A percentile compares a stretch with the other conserved stretches of the same genome.
Evolutionary conservation across 768 basidiomycete species (phyloP).

Genomic region (Melanogaster broomeanus): DNA sequence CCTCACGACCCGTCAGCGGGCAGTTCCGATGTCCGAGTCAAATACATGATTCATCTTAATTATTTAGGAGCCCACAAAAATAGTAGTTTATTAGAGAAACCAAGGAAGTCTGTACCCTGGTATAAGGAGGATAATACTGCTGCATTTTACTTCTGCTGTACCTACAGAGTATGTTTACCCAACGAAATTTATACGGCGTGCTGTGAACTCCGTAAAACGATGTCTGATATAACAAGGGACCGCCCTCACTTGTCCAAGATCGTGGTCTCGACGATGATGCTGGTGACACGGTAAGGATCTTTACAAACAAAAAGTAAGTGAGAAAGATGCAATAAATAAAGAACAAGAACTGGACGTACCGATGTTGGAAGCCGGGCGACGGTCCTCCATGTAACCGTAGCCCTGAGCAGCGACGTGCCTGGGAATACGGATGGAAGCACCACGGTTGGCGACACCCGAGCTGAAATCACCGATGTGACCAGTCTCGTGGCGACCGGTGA

Average conservation of each 20-base stretch:
- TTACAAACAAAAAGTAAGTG: slow-evolving; percentile 8
- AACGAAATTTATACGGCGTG: too few relatives aligned
- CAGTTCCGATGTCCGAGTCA: background rate
- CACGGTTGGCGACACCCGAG: slow-evolving; percentile 96
- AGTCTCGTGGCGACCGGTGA: slow-evolving; percentile 98
- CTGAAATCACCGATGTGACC: slow-evolving; percentile 90
- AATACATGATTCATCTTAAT: background rate
- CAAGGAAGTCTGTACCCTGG: background rate
- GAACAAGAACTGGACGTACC: slow-evolving; percentile 50
- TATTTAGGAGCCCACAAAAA: background rate
- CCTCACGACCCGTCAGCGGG: background rate
- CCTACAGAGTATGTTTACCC: slow-evolving; percentile 6
- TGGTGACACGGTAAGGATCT: slow-evolving; percentile 96
- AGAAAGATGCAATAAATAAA: background rate
- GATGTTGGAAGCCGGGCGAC: slow-evolving; percentile 97
- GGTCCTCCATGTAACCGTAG: slow-evolving; percentile 94
- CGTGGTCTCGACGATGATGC: slow-evolving; percentile 88
- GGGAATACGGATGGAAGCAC: slow-evolving; percentile 95
- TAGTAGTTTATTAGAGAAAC: background rate
- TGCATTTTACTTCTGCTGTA: background rate
- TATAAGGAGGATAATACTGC: too few relatives aligned
- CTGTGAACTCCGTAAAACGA: too few relatives aligned
- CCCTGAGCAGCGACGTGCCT: slow-evolving; percentile 91
- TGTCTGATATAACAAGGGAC: slow-evolving; percentile 12
- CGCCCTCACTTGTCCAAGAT: slow-evolving; percentile 57